phyloP scores from a whole-genome alignment of 2,329 filamentous ascomycete genomes.

The Aspergillus japonicus region DNA sequence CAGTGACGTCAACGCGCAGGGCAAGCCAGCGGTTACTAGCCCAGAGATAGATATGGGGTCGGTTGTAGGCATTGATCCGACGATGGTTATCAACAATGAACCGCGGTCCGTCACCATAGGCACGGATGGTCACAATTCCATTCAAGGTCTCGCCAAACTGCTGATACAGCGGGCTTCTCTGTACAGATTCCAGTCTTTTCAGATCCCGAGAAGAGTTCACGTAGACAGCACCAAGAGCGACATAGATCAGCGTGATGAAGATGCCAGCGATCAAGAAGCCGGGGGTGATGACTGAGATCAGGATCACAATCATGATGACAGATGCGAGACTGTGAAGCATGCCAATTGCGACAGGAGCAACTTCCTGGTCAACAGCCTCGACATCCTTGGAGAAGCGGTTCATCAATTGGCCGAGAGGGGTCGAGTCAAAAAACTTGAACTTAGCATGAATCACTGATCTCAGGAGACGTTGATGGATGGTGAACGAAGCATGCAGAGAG shows the following conservation, averaged over 20 bases:
- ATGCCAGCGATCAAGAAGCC: conserved; percentile 82
- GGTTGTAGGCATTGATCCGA: conserved; percentile 84
- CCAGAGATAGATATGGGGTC: conserved; percentile 96
- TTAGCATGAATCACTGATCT: conserved; percentile 79
- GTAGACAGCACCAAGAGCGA: conserved; percentile 82
- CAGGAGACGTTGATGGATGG: conserved; percentile 77
- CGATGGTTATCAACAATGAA: conserved; percentile 89
- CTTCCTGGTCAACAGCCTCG: conserved; percentile 91
- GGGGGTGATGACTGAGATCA: conserved; percentile 88
- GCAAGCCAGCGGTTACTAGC: conserved; percentile 95
- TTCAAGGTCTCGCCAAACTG: conserved; percentile 95
- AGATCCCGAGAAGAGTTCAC: conserved; percentile 89
- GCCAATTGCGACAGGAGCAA: conserved; percentile 84
- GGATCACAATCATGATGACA: conserved; percentile 77
- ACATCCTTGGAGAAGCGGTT: conserved; percentile 98
- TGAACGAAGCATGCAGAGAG: conserved; percentile 81
- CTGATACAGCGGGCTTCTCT: conserved; percentile 92
- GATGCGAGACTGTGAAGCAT: conserved; percentile 65
- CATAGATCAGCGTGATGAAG: conserved; percentile 81
- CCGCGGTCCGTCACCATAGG: conserved; percentile 88
- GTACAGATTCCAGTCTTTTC: conserved; percentile 90
- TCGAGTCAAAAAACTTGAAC: conserved; percentile 97
- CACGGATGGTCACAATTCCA: conserved; percentile 94
- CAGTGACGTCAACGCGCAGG: conserved; percentile 85
- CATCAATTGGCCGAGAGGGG: conserved; percentile 92